These are phyloP conservation scores for Saprolegnia diclina DNA, from an alignment of 352 stramenopile genomes.

Conservation along the genomic window DNA sequence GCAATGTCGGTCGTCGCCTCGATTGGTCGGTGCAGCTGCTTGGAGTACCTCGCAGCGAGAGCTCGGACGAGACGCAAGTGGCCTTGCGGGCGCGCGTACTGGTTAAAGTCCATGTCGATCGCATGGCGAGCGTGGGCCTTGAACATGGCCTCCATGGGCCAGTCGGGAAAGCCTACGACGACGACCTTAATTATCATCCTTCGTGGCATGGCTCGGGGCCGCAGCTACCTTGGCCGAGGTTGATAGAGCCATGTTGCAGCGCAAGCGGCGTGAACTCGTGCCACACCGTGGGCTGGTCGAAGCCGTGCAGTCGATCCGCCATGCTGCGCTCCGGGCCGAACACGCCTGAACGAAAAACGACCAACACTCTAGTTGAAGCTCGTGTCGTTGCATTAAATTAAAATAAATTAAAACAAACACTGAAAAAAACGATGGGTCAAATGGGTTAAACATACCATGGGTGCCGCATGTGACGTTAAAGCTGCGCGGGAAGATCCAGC, in stretches of 20 bases:
- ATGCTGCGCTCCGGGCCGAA: slow-evolving; percentile 20
- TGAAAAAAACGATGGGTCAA: too few species aligned
- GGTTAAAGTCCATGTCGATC: slow-evolving; percentile 90
- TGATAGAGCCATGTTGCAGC: slow-evolving; percentile 82
- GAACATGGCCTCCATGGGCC: slow-evolving; percentile 91
- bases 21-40: slow-evolving; percentile 77
- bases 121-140: slow-evolving; percentile 90
- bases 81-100: slow-evolving; percentile 91
- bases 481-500: too few species aligned
- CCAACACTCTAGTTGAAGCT: too few species aligned
- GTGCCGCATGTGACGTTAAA: too few species aligned
- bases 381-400: too few species aligned
- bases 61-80: slow-evolving; percentile 72
- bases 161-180: slow-evolving; percentile 84
- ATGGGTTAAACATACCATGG: too few species aligned
- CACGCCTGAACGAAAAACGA: too few species aligned
- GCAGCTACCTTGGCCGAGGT: slow-evolving; percentile 76
- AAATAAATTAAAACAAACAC: too few species aligned
- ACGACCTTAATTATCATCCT: background rate
- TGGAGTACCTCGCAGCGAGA: slow-evolving; percentile 88
- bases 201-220: background rate
- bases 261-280: slow-evolving; percentile 88
- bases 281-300: slow-evolving; percentile 77
- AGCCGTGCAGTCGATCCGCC: slow-evolving; percentile 53
- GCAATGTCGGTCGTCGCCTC: slow-evolving; percentile 89